phyloP scores from a whole-genome alignment of 2,329 filamentous ascomycete genomes.

The Rhexocercosporidium sp. region DNA sequence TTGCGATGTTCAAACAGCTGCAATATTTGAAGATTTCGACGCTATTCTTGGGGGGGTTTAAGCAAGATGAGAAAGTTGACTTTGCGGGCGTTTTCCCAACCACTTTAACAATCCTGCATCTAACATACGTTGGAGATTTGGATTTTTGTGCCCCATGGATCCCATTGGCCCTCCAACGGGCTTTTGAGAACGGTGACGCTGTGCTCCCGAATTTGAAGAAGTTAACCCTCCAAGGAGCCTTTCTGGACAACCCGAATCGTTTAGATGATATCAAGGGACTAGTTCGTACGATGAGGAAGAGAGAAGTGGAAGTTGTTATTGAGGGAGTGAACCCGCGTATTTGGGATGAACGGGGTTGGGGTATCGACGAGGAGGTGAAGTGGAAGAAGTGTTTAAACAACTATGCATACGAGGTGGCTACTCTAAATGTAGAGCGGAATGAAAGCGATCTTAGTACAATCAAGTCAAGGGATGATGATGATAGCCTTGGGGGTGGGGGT shows the following conservation, averaged over 20 bases:
- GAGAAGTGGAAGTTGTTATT: background rate
- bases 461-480: too few species aligned
- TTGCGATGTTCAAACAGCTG: background rate
- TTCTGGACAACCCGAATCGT: background rate
- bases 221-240: background rate
- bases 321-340: background rate
- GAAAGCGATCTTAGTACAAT: too few species aligned
- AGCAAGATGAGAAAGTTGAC: background rate
- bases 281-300: background rate
- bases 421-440: too few species aligned
- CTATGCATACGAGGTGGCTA: too few species aligned
- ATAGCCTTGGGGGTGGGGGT: too few species aligned
- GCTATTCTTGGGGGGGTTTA: background rate
- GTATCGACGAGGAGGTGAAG: background rate
- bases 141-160: background rate
- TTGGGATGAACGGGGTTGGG: background rate
- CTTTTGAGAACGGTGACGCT: background rate
- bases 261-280: background rate
- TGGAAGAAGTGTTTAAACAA: background rate
- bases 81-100: background rate
- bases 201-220: background rate
- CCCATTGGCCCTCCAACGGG: background rate
- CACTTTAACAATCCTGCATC: background rate
- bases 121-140: background rate
- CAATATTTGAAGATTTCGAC: background rate